These are phyloP conservation scores for Xanthoconium stramineum DNA, from an alignment of 768 basidiomycete species.

Conservation along the genomic window DNA sequence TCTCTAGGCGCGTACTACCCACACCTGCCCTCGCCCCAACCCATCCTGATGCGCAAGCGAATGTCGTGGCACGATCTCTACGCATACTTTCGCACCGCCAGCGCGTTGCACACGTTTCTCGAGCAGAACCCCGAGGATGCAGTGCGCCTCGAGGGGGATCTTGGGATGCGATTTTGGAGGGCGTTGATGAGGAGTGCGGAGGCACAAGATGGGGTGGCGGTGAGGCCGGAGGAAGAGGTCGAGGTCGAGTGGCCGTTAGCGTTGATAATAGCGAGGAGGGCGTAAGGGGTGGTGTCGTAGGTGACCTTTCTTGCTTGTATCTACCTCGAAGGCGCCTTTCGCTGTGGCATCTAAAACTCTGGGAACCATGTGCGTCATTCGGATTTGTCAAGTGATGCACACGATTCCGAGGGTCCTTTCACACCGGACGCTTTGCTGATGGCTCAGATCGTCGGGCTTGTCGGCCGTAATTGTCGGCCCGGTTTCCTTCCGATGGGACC, in stretches of 20 bases:
- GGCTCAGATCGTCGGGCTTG: no score
- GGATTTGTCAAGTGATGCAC: no score
- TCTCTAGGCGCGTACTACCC: conserved; percentile 41
- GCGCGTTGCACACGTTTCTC: conserved; percentile 65
- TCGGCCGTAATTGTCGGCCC: no score
- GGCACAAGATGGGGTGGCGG: conserved; percentile 17
- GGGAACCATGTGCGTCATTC: no score
- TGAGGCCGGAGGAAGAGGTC: conserved; percentile 25
- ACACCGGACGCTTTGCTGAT: no score
- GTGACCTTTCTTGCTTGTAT: background rate
- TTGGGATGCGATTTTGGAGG: conserved; percentile 62
- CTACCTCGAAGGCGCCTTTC: no score
- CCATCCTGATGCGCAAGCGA: conserved; percentile 53
- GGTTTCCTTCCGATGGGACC: no score
- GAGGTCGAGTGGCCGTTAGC: conserved; percentile 45
- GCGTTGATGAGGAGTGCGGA: conserved; percentile 42
- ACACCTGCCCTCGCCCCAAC: conserved; percentile 29
- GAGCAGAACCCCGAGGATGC: conserved; percentile 60
- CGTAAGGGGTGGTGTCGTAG: background rate
- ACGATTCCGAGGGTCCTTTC: no score
- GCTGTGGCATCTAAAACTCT: no score
- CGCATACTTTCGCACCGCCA: conserved; percentile 68
- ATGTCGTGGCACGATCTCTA: conserved; percentile 67
- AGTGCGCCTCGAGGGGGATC: conserved; percentile 50
- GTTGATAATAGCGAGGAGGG: conserved; percentile 22